These are phyloP conservation scores for Atalantia buxifolia DNA, from an alignment of 345 rosid genomes.

Conservation along the genomic window DNA sequence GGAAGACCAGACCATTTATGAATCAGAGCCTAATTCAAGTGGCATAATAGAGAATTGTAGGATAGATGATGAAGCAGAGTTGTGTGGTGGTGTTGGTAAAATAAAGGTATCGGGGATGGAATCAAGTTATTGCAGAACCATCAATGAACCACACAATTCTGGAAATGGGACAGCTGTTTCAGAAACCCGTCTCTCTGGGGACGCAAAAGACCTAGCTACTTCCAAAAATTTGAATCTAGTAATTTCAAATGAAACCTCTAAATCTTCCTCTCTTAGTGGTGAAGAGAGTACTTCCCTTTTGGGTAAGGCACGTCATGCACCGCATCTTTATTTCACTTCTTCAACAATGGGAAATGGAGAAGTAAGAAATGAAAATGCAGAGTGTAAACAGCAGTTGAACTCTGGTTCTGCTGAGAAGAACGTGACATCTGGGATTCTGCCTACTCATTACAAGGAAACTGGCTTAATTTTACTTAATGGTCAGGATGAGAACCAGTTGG, in stretches of 20 bases:
- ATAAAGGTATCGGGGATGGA: slow-evolving; percentile 20
- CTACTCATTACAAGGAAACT: slow-evolving; percentile 17
- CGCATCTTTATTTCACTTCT: slow-evolving; percentile 34
- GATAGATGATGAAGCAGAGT: slow-evolving; percentile 21
- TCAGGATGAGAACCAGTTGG: slow-evolving; percentile 28
- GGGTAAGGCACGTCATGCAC: slow-evolving; percentile 35
- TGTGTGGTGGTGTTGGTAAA: slow-evolving; percentile 9
- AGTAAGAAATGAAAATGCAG: slow-evolving; percentile 31
- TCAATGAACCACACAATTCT: slow-evolving; percentile 24
- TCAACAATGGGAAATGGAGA: slow-evolving; percentile 40
- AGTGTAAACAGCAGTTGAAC: slow-evolving; percentile 27
- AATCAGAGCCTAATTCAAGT: slow-evolving; percentile 29
- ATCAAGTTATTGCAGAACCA: slow-evolving; percentile 10
- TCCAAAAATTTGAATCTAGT: slow-evolving; percentile 35
- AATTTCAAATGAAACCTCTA: slow-evolving; percentile 28
- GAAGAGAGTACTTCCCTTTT: slow-evolving; percentile 23
- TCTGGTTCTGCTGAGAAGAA: slow-evolving; percentile 24
- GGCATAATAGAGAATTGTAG: slow-evolving; percentile 20
- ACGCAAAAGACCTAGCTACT: slow-evolving; percentile 55
- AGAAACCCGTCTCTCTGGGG: slow-evolving; percentile 43
- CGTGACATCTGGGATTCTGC: slow-evolving; percentile 11
- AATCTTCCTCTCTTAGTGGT: slow-evolving; percentile 25
- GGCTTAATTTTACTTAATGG: slow-evolving; percentile 9
- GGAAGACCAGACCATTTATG: slow-evolving; percentile 42
- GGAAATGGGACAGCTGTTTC: slow-evolving; percentile 34